Base-by-base conservation (phyloP, 208 protist genomes). In the Histomonas meleagridis region DNA sequence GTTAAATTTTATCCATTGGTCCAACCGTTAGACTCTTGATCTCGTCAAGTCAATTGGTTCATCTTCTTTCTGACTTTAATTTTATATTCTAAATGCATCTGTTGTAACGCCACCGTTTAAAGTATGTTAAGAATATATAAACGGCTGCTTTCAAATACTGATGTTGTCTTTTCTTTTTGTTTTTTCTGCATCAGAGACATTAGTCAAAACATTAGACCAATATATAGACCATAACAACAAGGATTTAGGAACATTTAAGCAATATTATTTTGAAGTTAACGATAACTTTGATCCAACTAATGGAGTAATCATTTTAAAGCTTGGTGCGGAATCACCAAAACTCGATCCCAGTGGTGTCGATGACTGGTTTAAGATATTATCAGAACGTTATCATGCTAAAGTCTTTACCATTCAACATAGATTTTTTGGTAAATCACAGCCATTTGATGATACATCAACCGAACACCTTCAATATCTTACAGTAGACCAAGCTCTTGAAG, bases 101-200 rank as follows among this genome's bases (percentile, higher is more conserved):
- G n/a, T n/a, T n/a, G n/a, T n/a, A n/a, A n/a, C n/a, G n/a, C n/a
- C n/a, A n/a, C n/a, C n/a, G n/a, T n/a, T n/a, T n/a, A n/a, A n/a
- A n/a, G n/a, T n/a, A n/a, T n/a, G n/a, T n/a, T n/a, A n/a, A n/a
- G n/a, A n/a, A n/a, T n/a, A n/a, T n/a, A n/a, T n/a, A n/a, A n/a
- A n/a, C n/a, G n/a, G n/a, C n/a, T n/a, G n/a, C n/a, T n/a, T n/a
- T n/a, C n/a, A n/a, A n/a, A n/a, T n/a, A n/a, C n/a, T n/a, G n/a
- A n/a, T n/a, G n/a, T n/a, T n/a, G n/a, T n/a, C n/a, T n/a, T 91
- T 91, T 10, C 32, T 91, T 3, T 91, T 72, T n/a, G 55, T 26
- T 49, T 91, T 62, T 18, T 49, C 53, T 43, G 51, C 86, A 46
- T 91, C 86, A n/a, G 46, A 14, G 46, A 86, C 10, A 23, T 51